Evolutionary conservation across 2,329 filamentous ascomycete species (phyloP).

Genomic region (Aciculosporium take): DNA sequence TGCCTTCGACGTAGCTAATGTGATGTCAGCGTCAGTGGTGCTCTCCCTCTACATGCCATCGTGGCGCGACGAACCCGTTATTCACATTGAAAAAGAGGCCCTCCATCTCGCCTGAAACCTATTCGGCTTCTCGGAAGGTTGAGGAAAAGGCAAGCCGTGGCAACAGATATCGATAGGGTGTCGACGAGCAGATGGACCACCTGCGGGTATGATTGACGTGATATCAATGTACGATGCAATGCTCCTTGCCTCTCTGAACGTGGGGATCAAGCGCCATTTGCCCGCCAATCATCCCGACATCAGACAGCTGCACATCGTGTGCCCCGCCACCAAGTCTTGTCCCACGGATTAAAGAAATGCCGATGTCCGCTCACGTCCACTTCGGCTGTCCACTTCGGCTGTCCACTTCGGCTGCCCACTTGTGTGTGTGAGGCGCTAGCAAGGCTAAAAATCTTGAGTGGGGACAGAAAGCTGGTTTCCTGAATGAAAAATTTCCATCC

Average conservation of each 20-base stretch:
- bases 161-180: neutral
- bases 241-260: neutral
- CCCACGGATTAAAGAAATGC: conserved; percentile 14
- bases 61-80: conserved; percentile 51
- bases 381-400: neutral
- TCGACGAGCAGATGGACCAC: neutral
- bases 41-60: conserved; percentile 7
- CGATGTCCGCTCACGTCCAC: conserved; percentile 9
- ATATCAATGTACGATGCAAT: too few relatives aligned
- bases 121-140: neutral
- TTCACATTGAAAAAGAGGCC: conserved; percentile 90
- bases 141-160: neutral
- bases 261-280: neutral
- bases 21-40: conserved; percentile 18
- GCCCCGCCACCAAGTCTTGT: neutral
- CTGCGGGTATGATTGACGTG: neutral
- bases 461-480: conserved; percentile 20
- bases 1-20: conserved; percentile 83
- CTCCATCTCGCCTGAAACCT: conserved; percentile 47
- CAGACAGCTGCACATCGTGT: conserved; percentile 10
- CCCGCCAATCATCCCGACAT: neutral
- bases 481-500: conserved; percentile 29
- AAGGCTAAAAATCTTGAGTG: conserved; percentile 26
- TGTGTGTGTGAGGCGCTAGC: conserved; percentile 12
- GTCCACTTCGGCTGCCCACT: conserved; percentile 11